These are phyloP conservation scores for Mollisia scopiformis DNA, from an alignment of 2,329 filamentous ascomycete species.

Conservation along the genomic window DNA sequence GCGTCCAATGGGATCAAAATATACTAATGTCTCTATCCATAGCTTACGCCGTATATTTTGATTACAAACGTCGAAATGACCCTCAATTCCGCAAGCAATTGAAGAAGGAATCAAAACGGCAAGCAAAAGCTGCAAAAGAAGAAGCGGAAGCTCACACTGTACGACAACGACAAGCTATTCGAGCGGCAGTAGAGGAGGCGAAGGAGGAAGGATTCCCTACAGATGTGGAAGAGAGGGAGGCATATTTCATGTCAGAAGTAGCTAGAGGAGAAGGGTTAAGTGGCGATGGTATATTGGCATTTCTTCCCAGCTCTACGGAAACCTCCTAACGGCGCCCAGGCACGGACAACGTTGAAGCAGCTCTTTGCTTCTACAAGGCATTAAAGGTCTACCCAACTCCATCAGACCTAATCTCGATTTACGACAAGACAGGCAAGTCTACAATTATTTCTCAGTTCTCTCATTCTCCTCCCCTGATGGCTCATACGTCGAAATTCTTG, in stretches of 20 bases:
- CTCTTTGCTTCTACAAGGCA: slow-evolving; percentile 96
- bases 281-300: slow-evolving; percentile 68
- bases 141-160: slow-evolving; percentile 67
- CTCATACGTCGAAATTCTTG: neutral
- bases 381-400: slow-evolving; percentile 98
- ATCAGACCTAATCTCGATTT: slow-evolving; percentile 90
- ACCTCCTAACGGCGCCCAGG: slow-evolving; percentile 47
- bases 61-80: slow-evolving; percentile 66
- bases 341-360: slow-evolving; percentile 76
- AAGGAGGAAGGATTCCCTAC: slow-evolving; percentile 90
- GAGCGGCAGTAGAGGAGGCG: slow-evolving; percentile 74
- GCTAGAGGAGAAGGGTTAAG: slow-evolving; percentile 84
- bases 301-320: neutral
- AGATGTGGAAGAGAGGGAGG: slow-evolving; percentile 90
- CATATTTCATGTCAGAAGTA: slow-evolving; percentile 96
- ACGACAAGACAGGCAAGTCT: slow-evolving; percentile 84
- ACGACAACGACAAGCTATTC: slow-evolving; percentile 74
- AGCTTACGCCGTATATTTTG: slow-evolving; percentile 72
- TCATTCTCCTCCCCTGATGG: slow-evolving; percentile 40
- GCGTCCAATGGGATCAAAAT: neutral
- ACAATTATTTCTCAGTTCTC: neutral
- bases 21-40: slow-evolving; percentile 27
- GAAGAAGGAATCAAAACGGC: slow-evolving; percentile 75
- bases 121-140: slow-evolving; percentile 73
- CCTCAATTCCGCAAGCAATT: slow-evolving; percentile 68